Evolutionary conservation across 2,329 filamentous ascomycete genomes (phyloP).

Genomic region (Ampelomyces quisqualis): DNA sequence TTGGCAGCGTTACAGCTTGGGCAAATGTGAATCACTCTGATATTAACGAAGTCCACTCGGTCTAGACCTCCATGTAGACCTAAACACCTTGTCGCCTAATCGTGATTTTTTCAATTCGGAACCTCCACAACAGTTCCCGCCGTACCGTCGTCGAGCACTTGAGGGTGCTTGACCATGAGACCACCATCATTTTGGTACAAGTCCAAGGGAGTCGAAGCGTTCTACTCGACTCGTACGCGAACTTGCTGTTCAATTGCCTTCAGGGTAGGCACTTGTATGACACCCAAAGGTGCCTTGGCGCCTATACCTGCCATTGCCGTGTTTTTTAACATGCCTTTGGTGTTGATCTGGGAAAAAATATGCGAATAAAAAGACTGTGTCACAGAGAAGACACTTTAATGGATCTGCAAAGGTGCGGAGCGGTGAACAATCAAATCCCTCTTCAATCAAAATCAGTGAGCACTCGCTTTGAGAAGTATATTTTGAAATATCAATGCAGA

Average conservation of each 20-base stretch:
- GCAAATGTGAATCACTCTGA: conserved; percentile 45
- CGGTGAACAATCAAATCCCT: background rate
- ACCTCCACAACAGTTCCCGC: conserved; percentile 56
- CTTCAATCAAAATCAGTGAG: background rate
- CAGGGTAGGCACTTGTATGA: conserved; percentile 42
- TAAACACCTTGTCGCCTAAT: conserved; percentile 58
- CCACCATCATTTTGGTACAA: conserved; percentile 63
- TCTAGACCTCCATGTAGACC: conserved; percentile 53
- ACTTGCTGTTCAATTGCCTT: conserved; percentile 50
- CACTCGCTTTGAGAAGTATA: background rate
- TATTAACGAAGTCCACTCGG: no score
- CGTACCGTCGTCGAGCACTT: conserved; percentile 54
- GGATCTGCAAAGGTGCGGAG: background rate
- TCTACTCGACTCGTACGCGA: conserved; percentile 58
- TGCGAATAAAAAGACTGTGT: no score
- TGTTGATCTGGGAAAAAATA: no score
- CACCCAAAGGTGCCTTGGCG: conserved; percentile 38
- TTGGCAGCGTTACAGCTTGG: conserved; percentile 56
- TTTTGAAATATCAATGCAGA: no score
- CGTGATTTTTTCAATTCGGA: conserved; percentile 47
- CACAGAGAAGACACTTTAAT: background rate
- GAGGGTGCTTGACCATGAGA: conserved; percentile 54
- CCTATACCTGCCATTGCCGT: conserved; percentile 46
- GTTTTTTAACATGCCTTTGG: conserved; percentile 38
- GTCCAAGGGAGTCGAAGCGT: conserved; percentile 62